Conservation (phyloP, 345 rosid genomes). For the Boechera stricta region DNA sequence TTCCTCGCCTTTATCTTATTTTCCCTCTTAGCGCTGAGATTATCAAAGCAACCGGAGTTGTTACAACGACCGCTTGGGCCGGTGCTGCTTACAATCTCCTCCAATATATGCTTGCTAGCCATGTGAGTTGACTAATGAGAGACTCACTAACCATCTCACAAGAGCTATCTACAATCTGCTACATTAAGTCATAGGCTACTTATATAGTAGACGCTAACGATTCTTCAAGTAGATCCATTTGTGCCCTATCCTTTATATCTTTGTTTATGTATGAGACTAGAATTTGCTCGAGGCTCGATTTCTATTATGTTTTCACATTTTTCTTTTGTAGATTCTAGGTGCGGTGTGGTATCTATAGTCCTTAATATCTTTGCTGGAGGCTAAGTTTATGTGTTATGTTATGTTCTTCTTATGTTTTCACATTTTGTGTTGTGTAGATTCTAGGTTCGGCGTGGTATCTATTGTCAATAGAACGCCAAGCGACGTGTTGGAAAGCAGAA, state of each 20-base stretch:
- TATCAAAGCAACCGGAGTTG: constrained; percentile 77
- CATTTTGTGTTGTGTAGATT: constrained; percentile 56
- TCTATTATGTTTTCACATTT: background rate
- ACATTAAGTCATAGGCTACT: constrained; percentile 1
- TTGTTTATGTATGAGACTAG: background rate
- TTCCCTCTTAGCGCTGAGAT: constrained; percentile 75
- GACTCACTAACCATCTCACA: background rate
- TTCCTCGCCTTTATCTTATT: constrained; percentile 76
- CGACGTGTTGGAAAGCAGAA: constrained; percentile 74
- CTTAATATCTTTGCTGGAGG: no score
- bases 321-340: constrained; percentile 66
- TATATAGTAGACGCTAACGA: background rate
- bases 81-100: constrained; percentile 92
- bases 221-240: background rate
- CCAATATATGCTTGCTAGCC: constrained; percentile 88
- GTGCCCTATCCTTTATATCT: background rate
- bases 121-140: constrained; percentile 53
- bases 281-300: background rate
- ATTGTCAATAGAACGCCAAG: constrained; percentile 77
- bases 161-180: background rate
- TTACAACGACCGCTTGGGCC: constrained; percentile 93
- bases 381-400: background rate
- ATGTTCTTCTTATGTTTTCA: constrained; percentile 7
- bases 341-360: constrained; percentile 69
- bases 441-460: constrained; percentile 91